Base-by-base conservation (phyloP, 2,329 filamentous ascomycete species). In the Sarocladium strictum region DNA sequence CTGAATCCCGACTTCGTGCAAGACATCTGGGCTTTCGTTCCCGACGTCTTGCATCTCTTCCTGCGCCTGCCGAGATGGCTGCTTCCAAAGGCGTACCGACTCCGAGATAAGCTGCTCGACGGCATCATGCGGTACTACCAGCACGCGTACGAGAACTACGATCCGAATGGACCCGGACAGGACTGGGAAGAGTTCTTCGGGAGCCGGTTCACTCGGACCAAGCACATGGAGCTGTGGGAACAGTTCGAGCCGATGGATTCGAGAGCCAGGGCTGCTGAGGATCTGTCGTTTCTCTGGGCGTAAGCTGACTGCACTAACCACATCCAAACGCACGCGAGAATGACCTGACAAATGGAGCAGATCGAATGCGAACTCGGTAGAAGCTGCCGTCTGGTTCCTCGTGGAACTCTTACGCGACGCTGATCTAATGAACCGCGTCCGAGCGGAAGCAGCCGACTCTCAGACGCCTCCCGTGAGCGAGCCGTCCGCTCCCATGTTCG, bases 11-110 rank as follows among this genome's bases (percentile, higher is more conserved):
- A 52, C 11, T 61, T 65, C 21, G 49, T 62, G 10, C 58, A 67
- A 0, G 41, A 53, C 11, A 64, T 65, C 23, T 65, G 62, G 63
- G 53, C 55, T 0, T 67, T 64, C 23, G 64, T 68, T 10, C 51
- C 53, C 1, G 53, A 56, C 14, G 58, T 60, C 10, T 55, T 59
- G 2, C 51, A 52, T 2, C 57, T 67, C 1, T 54, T 61, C 1
- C 58, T 59, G 37, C 62, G 62, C 3, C 49, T 64, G 2, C 66
- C 63, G 0, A 56, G 45, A 14, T 64, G 60, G 56, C 41, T 65
- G 3, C 4, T 60, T 7, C 59, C 56, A 0, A 41, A 52, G 17
- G 56, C 64, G 0, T 56, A 59, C 12, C 41, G 43, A 14, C 56
- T 53, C 3, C 55, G 61, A 1, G 60, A 65, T 12, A 54, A 55